These are phyloP conservation scores for Penicillium paneum DNA, from an alignment of 2,329 filamentous ascomycete species.

Conservation along the genomic window DNA sequence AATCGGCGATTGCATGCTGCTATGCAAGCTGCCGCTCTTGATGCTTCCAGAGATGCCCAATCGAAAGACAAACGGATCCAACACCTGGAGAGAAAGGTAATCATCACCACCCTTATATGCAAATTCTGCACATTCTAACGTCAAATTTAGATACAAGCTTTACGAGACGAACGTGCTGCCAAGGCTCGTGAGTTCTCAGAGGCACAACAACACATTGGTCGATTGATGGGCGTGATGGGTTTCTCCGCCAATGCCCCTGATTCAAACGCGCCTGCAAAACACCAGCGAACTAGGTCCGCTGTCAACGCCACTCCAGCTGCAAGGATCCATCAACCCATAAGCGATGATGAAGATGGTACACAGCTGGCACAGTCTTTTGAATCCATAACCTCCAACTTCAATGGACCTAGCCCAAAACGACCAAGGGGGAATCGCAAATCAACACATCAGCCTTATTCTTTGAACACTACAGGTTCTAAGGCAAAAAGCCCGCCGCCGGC, in stretches of 20 bases:
- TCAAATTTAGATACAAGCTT: conserved; percentile 30
- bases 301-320: conserved; percentile 9
- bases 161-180: conserved; percentile 35
- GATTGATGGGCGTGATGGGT: conserved; percentile 40
- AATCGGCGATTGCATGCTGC: conserved; percentile 23
- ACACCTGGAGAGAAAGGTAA: conserved; percentile 35
- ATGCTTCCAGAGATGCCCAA: conserved; percentile 29
- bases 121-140: neutral
- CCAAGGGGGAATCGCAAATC: conserved; percentile 23
- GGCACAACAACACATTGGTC: conserved; percentile 39
- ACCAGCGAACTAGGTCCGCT: conserved; percentile 16
- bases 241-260: conserved; percentile 27
- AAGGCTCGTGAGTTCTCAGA: conserved; percentile 41
- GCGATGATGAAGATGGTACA: conserved; percentile 17
- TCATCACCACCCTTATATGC: rapidly evolving
- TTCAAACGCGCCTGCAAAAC: conserved; percentile 14
- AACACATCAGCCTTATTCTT: neutral
- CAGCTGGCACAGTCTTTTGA: conserved; percentile 24
- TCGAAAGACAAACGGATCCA: conserved; percentile 31
- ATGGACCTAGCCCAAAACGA: conserved; percentile 29
- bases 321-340: conserved; percentile 14
- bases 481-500: conserved; percentile 6
- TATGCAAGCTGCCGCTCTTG: conserved; percentile 26
- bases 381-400: conserved; percentile 14
- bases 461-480: neutral